Evolutionary conservation across 352 stramenopile genomes (phyloP).

Genomic region (Pythium diclinum): DNA sequence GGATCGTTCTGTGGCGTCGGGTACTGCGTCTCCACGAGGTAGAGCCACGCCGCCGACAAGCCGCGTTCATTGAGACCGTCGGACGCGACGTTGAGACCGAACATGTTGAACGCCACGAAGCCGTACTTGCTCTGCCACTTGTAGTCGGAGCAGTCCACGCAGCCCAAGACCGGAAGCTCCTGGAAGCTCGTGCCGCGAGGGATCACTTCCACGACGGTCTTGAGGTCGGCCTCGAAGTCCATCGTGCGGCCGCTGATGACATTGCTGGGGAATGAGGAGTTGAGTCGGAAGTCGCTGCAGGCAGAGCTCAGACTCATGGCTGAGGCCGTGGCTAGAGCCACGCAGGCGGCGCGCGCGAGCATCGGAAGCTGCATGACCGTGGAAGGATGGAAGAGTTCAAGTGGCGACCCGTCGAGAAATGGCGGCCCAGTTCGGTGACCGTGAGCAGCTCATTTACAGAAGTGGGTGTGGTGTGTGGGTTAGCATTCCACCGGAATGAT

Average conservation of each 20-base stretch:
- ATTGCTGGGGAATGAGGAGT: neutral
- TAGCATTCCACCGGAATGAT: neutral
- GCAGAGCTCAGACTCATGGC: neutral
- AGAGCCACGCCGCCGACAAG: conserved; percentile 33
- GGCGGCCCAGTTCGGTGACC: neutral
- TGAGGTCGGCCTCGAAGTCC: neutral
- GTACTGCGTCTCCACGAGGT: conserved; percentile 39
- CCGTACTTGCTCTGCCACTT: conserved; percentile 31
- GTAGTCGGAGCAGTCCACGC: conserved; percentile 26
- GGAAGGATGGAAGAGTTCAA: neutral
- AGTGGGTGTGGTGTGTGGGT: neutral
- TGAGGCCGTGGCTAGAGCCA: neutral
- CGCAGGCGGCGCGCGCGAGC: neutral
- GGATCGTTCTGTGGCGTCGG: conserved; percentile 29
- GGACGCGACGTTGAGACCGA: conserved; percentile 30
- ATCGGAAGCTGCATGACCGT: neutral
- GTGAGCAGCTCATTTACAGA: neutral
- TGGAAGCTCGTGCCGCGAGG: conserved; percentile 29
- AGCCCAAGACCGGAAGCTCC: conserved; percentile 22
- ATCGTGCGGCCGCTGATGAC: neutral
- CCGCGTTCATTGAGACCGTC: conserved; percentile 37
- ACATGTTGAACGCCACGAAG: conserved; percentile 36
- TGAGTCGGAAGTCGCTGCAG: neutral
- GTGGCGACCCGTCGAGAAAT: neutral
- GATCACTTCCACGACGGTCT: conserved; percentile 32